Evolutionary conservation across 768 basidiomycete genomes (phyloP).

Genomic region (Rubroboletus satanas): DNA sequence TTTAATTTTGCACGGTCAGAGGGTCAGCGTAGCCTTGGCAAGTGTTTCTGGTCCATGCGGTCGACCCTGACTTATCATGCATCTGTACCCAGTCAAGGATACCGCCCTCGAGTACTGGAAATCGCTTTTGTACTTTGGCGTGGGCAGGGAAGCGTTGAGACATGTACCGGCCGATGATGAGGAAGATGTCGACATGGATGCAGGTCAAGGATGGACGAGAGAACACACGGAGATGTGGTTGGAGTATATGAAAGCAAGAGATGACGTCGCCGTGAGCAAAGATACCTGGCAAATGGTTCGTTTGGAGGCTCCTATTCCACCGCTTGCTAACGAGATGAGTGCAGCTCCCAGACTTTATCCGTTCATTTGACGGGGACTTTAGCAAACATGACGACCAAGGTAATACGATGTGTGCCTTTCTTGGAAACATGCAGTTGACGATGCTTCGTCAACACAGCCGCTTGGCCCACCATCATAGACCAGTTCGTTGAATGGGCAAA

Average conservation of each 20-base stretch:
- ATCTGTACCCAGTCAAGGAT: slow-evolving; percentile 48
- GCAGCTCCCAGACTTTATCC: slow-evolving; percentile 78
- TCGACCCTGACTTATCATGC: slow-evolving; percentile 1
- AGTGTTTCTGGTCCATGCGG: slow-evolving; percentile 21
- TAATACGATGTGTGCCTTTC: slow-evolving; percentile 27
- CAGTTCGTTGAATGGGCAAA: slow-evolving; percentile 74
- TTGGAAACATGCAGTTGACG: background rate
- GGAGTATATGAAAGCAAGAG: slow-evolving; percentile 63
- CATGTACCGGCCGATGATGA: slow-evolving; percentile 42
- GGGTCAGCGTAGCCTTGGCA: slow-evolving; percentile 79
- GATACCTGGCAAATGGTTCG: slow-evolving; percentile 87
- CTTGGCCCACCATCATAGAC: slow-evolving; percentile 87
- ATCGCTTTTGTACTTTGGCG: slow-evolving; percentile 70
- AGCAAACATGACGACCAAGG: slow-evolving; percentile 74
- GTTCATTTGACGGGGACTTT: slow-evolving; percentile 70
- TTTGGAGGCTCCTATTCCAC: slow-evolving; percentile 4
- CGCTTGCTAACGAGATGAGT: slow-evolving; percentile 5
- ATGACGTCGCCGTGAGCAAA: slow-evolving; percentile 76
- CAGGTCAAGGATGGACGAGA: slow-evolving; percentile 54
- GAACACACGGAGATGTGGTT: slow-evolving; percentile 73
- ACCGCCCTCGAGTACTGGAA: slow-evolving; percentile 75
- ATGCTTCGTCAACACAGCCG: slow-evolving; percentile 42
- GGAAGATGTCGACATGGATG: slow-evolving; percentile 42
- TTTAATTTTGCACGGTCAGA: slow-evolving; percentile 75
- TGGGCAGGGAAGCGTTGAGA: slow-evolving; percentile 61